Conservation (phyloP, 1,284 basidiomycete species). For the Omphalotus olearius region DNA sequence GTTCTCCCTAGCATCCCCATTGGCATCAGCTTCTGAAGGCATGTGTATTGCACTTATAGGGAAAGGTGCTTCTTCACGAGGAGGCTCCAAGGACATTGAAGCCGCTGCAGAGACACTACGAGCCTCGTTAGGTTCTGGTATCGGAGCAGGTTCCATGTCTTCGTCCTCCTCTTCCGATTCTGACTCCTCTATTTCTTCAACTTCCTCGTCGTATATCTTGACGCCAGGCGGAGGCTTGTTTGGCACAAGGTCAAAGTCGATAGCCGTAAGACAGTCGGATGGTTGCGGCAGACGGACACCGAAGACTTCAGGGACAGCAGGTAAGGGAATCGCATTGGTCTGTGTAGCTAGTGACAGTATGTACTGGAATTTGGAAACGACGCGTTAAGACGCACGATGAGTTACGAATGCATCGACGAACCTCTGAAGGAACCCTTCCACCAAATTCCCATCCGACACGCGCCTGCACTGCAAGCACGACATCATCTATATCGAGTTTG, state of each 20-base stretch:
- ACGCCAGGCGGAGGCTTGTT: slow-evolving; percentile 76
- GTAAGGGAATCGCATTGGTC: slow-evolving; percentile 87
- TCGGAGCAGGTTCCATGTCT: slow-evolving; percentile 55
- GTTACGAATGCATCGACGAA: slow-evolving; percentile 22
- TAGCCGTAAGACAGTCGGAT: slow-evolving; percentile 80
- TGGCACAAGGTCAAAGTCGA: slow-evolving; percentile 93
- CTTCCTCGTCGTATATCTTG: slow-evolving; percentile 72
- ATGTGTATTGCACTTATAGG: slow-evolving; percentile 56
- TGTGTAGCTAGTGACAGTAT: slow-evolving; percentile 85
- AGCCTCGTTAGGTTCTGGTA: slow-evolving; percentile 25
- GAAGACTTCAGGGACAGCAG: slow-evolving; percentile 92
- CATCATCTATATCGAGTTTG: slow-evolving; percentile 87
- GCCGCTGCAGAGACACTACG: background rate
- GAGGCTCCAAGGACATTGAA: slow-evolving; percentile 21
- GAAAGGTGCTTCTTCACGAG: slow-evolving; percentile 38
- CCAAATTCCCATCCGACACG: slow-evolving; percentile 94
- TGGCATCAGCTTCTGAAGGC: slow-evolving; percentile 60
- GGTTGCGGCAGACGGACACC: slow-evolving; percentile 86
- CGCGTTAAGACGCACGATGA: slow-evolving; percentile 7
- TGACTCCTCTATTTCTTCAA: slow-evolving; percentile 73
- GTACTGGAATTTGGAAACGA: slow-evolving; percentile 66
- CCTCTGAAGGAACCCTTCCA: slow-evolving; percentile 93
- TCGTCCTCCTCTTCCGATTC: slow-evolving; percentile 58
- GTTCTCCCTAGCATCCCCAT: slow-evolving; percentile 43
- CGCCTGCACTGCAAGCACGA: slow-evolving; percentile 88